Base-by-base conservation (phyloP, 306 rosid species). In the Acacia crassicarpa region DNA sequence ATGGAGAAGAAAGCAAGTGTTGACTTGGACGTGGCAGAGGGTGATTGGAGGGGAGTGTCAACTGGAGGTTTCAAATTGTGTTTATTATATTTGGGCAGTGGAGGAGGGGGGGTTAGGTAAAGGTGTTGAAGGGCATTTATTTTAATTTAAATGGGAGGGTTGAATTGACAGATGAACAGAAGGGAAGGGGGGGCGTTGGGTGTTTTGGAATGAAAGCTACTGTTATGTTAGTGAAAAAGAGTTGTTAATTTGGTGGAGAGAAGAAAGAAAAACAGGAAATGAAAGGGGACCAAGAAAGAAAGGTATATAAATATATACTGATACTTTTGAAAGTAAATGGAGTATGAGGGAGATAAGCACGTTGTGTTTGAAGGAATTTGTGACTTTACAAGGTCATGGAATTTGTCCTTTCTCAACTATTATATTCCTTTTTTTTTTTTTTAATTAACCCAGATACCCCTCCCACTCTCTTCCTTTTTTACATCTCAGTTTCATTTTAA, bases 1-100 rank as follows among this genome's bases (percentile, higher is more conserved):
- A 15, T 17, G 74, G 22, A 58, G 70, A 76, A 25, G 67, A 56
- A 67, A 30, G 83, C 73, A 56, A 48, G 32, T 73, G 75, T 87
- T 83, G 90, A 73, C 81, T 23, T 81, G 77, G 90, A 88, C 89
- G 61, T 88, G 91, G 84, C 81, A 2, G 2, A 0, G 4, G 23
- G 22, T 81, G 9, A 84, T 84, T 84, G 78, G 72, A 4, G 32
- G 19, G 3, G 17, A 13, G 1, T 72, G 88, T 86, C 89, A 88
- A 86, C 90, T 79, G 75, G 72, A 62, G 82, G 83, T 71, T 82
- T 83, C 72, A 68, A 44, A 30, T 8, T n/a, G 62, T 8, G 7
- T 20, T 56, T 56, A n/a, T 20, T 56, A n/a, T 8, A 2, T 20
- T 32, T 3, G 62, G 62, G 23, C 27, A n/a, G 27, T 7, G 62